Base-by-base conservation (phyloP, 2,329 filamentous ascomycete genomes). In the Trichocomaceae sp. region DNA sequence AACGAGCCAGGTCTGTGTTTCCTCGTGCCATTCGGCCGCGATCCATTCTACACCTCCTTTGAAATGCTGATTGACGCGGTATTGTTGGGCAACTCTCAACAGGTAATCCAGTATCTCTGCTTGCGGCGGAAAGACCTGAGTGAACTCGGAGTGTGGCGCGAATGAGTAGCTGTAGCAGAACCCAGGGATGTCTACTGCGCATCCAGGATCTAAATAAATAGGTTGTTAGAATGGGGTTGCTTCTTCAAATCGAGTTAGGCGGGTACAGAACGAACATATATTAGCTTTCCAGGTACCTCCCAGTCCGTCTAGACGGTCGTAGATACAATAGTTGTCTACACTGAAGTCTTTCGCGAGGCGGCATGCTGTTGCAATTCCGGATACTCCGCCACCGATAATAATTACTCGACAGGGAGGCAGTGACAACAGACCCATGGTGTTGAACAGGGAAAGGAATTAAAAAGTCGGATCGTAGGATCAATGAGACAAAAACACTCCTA, bases 101-200 rank as follows among this genome's bases (percentile, higher is more conserved):
- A 54, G 6, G 33, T 54, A 54, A 12, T 29, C 6, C 12, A 47
- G 26, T 31, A 54, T 47, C n/a, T 54, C 51, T 6, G 20, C 26
- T 48, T 48, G 42, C 3, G 44, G n/a, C 4, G 51, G 51, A 17
- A 54, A 54, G 23, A 54, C n/a, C 15, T 48, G 29, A 3, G 44
- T 41, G 15, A 54, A 54, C n/a, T 26, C 46, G 19, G 45, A 33
- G 12, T 54, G 42, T 7, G 44, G 33, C 10, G 51, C 42, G 20
- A 54, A 54, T 5, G 51, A 54, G 44, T 29, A 48, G 5, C 35
- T 47, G 51, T 54, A 54, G 44, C 42, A 47, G 23, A 48, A 47
- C 19, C 51, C 51, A 4, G 51, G 51, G n/a, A 54, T 47, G 12
- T 54, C 51, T 12, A 48, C 51, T 19, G 51, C 51, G 19, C 49